Evolutionary conservation across 257 asterid genomes (phyloP), one percentile per base, ranked within the genome.

Genomic region (Ehretia macrophylla): DNA sequence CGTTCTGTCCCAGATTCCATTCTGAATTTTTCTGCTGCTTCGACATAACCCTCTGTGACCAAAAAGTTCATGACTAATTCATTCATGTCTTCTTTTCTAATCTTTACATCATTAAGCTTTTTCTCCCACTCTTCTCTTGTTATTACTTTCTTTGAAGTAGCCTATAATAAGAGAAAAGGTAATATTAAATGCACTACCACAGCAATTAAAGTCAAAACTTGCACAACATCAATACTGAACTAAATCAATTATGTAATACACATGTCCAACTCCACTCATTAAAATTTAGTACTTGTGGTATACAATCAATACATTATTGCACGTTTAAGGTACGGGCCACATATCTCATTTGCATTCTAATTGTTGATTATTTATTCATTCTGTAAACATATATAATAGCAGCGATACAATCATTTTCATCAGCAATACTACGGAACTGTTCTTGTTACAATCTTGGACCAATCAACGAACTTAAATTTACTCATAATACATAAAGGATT

Each of bases 1-100:
- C 96, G 93, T 60, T 83, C 90, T 55, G 93, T 85, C 59, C 96
- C 96, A 16, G 95, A 83, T 73, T 88, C 96, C 66, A 67, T 66
- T 59, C 79, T 74, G 81, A 88, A 83, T 51, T 76, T 85, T 64
- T 85, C 93, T 22, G 95, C 95, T 48, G 83, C 95, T 45, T 88
- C 95, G 16, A 85, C 93, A 62, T 79, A 85, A 58, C 95, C 96
- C 80, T 85, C 93, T 0, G 92, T 85, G 49, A 83, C 95, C 59
- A 88, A 78, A 75, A 79, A 88, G 76, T 85, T 85, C 95, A 88
- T 88, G 68, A 85, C 93, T 77, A 88, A 63, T 65, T 79, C 81
- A 75, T 88, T 79, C 93, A 85, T 88, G 68, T 83, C 88, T 66
- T 83, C 88, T 72, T 79, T 88, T 60, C 83, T 74, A 53, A 83